phyloP scores from a whole-genome alignment of 1,284 basidiomycete species.

The Xerocomus amazonicus region DNA sequence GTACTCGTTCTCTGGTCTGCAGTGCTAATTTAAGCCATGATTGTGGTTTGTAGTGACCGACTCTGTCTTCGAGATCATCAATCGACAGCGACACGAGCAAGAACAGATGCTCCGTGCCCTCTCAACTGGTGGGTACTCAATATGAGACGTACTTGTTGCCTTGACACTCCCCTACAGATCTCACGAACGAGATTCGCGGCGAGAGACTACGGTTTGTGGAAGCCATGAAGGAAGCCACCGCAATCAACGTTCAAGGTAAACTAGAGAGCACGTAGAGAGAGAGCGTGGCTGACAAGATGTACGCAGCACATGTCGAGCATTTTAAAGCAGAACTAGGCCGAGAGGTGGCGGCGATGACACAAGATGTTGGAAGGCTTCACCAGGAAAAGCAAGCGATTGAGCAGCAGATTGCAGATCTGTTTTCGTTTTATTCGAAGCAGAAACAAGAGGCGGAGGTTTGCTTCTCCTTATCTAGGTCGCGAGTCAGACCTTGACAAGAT shows the following conservation, averaged over 20 bases:
- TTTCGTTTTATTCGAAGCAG: conserved; percentile 70
- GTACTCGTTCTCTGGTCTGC: background rate
- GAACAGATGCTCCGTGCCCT: conserved; percentile 62
- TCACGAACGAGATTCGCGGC: conserved; percentile 78
- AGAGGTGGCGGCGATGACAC: conserved; percentile 70
- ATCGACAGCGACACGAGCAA: conserved; percentile 67
- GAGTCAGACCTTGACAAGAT: background rate
- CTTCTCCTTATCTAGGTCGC: background rate
- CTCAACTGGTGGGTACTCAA: conserved; percentile 48
- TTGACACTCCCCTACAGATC: conserved; percentile 43
- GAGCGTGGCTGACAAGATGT: conserved; percentile 8
- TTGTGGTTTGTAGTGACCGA: conserved; percentile 44
- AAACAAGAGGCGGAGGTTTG: conserved; percentile 44
- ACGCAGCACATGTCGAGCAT: conserved; percentile 74
- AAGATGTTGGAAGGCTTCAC: conserved; percentile 70
- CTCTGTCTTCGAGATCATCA: conserved; percentile 56
- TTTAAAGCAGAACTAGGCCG: conserved; percentile 75
- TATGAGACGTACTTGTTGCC: background rate
- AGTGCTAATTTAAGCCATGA: background rate
- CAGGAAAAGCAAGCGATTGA: conserved; percentile 71
- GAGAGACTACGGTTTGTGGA: conserved; percentile 83
- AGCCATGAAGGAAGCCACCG: conserved; percentile 86
- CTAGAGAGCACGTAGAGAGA: background rate
- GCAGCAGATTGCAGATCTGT: conserved; percentile 69
- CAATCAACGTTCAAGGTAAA: conserved; percentile 78